Evolutionary conservation across 345 rosid genomes (phyloP), one percentile per base, ranked within the genome.

Genomic region (Nasturtium officinale): DNA sequence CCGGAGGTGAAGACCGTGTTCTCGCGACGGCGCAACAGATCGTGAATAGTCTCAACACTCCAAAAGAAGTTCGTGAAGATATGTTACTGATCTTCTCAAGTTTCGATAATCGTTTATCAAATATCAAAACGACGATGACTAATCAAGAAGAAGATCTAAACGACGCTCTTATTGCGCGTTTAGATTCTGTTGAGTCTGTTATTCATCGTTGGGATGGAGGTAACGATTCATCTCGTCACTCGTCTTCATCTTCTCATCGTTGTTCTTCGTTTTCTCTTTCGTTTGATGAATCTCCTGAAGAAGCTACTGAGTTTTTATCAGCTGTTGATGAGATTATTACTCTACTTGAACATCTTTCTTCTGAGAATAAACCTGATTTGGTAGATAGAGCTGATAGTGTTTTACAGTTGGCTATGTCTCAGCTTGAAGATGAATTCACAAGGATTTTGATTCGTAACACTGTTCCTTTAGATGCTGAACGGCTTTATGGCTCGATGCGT

Each of bases 11-110:
- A 59, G 99, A 95, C 80, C 96, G 99, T 11, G 99, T 95, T 28
- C 76, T 95, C 83, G 97, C 99, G 16, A 86, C 99, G 61, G 99
- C 97, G 7, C 98, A 91, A 73, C 96, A 95, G 94, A 95, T 95
- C 88, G 86, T 95, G 54, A 88, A 90, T 68, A 90, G 96, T 51
- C 91, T 95, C 32, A 95, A 91, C 85, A 86, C 99, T 9, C 83
- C 95, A 1, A 90, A 91, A 75, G 91, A 91, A 63, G 96, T 90
- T 15, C 87, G 96, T 1, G 98, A 95, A 43, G 99, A 95, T 79
- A 91, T 95, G 99, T 83, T 95, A 4, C 78, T 90, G 25, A 95
- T 95, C 83, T 85, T 95, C 77, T 95, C 99, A 16, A 87, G 92
- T 77, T 95, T 95, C 65, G 99, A 95, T 40, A 95, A 95, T 72